phyloP scores from a whole-genome alignment of 768 basidiomycete species.

The Trametes cingulata region DNA sequence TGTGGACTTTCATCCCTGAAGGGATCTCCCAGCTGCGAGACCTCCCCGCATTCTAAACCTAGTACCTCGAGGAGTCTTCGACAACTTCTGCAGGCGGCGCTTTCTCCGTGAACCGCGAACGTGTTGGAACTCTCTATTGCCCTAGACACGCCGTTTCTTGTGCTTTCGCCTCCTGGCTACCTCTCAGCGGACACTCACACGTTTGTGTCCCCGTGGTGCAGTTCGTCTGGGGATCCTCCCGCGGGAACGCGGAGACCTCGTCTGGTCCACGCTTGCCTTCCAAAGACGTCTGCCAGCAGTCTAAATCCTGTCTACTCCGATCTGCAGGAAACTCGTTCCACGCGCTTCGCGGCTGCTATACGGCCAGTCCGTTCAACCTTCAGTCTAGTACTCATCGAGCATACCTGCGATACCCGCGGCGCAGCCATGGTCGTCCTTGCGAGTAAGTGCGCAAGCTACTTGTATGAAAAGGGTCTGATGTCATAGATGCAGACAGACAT shows the following conservation, averaged over 20 bases:
- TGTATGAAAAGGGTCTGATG: background rate
- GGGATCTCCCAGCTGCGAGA: background rate
- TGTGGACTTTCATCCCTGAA: background rate
- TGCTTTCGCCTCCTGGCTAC: background rate
- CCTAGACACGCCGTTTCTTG: background rate
- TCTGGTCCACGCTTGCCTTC: conserved; percentile 4
- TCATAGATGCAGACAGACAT: conserved; percentile 5
- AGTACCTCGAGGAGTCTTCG: background rate
- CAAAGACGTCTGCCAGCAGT: conserved; percentile 4
- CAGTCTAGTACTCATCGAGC: background rate
- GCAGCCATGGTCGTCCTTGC: conserved; percentile 17
- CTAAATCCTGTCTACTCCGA: conserved; percentile 9
- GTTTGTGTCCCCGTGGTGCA: background rate
- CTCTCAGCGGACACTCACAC: background rate
- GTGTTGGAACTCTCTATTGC: background rate
- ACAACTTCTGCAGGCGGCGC: background rate
- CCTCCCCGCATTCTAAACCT: background rate
- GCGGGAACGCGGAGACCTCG: conserved; percentile 12
- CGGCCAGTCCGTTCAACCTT: background rate
- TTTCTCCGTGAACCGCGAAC: background rate
- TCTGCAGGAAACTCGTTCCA: background rate
- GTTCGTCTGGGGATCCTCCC: background rate
- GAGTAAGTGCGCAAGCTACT: conserved; percentile 7
- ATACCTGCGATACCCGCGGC: background rate
- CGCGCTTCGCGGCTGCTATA: background rate